Base-by-base conservation (phyloP, 148 eudicot genomes). In the Chenopodium formosanum region DNA sequence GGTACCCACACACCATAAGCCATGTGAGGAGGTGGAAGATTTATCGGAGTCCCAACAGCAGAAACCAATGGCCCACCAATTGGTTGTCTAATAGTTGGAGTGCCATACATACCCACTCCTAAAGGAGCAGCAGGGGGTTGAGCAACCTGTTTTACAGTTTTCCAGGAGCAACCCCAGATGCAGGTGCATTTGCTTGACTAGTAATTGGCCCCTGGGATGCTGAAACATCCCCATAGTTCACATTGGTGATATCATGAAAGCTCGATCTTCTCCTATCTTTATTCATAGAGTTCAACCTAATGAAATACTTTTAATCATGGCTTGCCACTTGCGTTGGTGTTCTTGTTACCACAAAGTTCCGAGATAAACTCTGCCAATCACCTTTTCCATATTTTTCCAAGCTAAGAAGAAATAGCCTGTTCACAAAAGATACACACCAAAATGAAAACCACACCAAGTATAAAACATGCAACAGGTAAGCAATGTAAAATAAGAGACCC, bases 11-110 rank as follows among this genome's bases (percentile, higher is more conserved):
- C 70, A 75, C 86, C 86, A 27, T 84, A 84, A 68, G 86, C 87
- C 83, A 87, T 48, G 84, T 80, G 88, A 48, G 86, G 60, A 32
- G 79, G 67, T 66, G 73, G 25, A 22, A 86, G 81, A 67, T 77
- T 83, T 20, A 83, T 86, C 4, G 88, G 88, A 47, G 88, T 86
- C 13, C 88, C 88, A 27, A 88, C 84, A 0, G 90, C 93, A 60
- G 92, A 84, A 74, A 85, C 92, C 47, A 85, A 75, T 4, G 92
- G 86, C 69, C 89, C 86, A 68, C 88, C 89, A 34, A 91, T 78
- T 22, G 97, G 93, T 72, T 93, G 97, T 50, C 97, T 94, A 10
- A 91, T 88, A 22, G 90, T 82, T 11, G 97, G 88, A 40, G 90
- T 79, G 34, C 89, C 90, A 70, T 90, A 91, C 31, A 90, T 76